Base-by-base conservation (phyloP, 116 monocot species). In the Phalaenopsis hybrid region DNA sequence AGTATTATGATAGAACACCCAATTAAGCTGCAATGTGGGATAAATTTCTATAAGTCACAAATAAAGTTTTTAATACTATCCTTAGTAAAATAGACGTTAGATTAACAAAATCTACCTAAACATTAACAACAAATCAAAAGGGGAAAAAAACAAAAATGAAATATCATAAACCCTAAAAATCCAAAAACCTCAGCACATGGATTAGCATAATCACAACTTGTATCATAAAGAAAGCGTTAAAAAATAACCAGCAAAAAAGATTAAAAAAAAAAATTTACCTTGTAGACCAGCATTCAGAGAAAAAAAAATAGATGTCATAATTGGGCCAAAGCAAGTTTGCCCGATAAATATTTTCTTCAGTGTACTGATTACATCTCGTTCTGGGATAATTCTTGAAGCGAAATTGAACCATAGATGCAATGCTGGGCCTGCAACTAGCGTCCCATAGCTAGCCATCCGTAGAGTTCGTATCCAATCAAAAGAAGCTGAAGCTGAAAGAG, bases 401-500 rank as follows among this genome's bases (percentile, higher is more conserved):
- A 93, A 95, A 84, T 99, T 99, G 84, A 93, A 99, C 99, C 99
- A 99, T 59, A 89, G 83, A 89, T 99, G 99, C 82, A 99, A 82
- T 21, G 95, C 88, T 43, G 99, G 92, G 57, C 99, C 99, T 25
- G 95, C 90, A 68, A 99, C 41, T 63, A 95, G 81, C 75, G 91
- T 59, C 67, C 99, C 99, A 88, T 95, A 99, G 45, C 88, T 69
- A 85, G 91, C 92, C 99, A 99, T 99, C 1, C 99, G 92, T n/a
- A 86, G 43, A 21, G 95, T 92, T 83, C 99, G 90, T 74, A 91
- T 21, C 16, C 85, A 75, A 84, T 99, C 95, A 81, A 91, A 79
- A 28, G 90, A 84, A 57, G 88, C 86, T 48, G 82, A 76, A 70
- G 92, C 75, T 52, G 80, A 80, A 48, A 80, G 69, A 45, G 90